Percentiles rank a stretch among this genome's conserved stretches.
Evolutionary conservation across 1,284 basidiomycete species (phyloP).

Genomic region (Melampsora larici-populina): DNA sequence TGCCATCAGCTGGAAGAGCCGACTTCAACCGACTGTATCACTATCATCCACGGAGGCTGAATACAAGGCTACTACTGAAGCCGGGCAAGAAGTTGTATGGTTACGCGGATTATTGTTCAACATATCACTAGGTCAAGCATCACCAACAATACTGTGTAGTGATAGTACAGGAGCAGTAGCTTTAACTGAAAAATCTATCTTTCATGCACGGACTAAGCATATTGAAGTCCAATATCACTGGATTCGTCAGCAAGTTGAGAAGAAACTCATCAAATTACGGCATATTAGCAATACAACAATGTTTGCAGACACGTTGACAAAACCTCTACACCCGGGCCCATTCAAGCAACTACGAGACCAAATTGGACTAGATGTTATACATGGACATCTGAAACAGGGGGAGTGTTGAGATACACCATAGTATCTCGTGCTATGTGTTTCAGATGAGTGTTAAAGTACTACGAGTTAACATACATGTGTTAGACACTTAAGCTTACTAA

Average conservation of each 20-base stretch:
- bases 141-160: neutral
- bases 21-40: no score
- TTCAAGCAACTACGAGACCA: no score
- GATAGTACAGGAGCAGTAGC: neutral
- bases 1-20: no score
- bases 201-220: neutral
- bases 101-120: neutral
- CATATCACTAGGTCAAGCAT: no score
- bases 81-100: conserved; percentile 17
- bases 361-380: neutral
- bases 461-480: no score
- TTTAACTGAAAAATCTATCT: neutral
- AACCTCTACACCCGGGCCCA: neutral
- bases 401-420: no score
- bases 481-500: no score
- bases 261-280: neutral
- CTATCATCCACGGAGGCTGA: no score
- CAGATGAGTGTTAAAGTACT: no score
- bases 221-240: no score
- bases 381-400: conserved; percentile 53
- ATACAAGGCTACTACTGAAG: conserved; percentile 2
- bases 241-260: neutral
- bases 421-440: no score
- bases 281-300: neutral
- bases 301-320: neutral